Evolutionary conservation across 768 basidiomycete genomes (phyloP), one percentile per base, ranked within the genome.

Genomic region (Mycena maculata): DNA sequence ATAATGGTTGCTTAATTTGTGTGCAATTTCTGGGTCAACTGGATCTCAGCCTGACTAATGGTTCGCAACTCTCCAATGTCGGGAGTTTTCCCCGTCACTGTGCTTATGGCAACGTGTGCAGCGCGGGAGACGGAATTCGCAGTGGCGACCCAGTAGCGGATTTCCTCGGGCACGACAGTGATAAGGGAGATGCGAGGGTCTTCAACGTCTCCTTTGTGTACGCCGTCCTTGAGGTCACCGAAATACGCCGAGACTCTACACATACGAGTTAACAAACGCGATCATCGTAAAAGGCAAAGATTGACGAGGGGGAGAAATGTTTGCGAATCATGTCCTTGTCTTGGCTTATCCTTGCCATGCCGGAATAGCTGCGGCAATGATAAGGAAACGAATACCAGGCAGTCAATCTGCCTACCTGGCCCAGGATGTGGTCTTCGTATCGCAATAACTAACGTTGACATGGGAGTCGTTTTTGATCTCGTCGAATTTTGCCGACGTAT

Each of bases 171-270:
- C 57, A 90, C 77, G 59, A 98, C 86, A 76, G 94, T 88, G 69
- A 97, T 93, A 38, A 93, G 76, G 9, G 89, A 85, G 4, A 98
- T 85, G 27, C 95, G 87, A 1, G 95, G 93, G 69, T 97, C 96
- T 12, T 84, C 80, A 31, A 84, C 84, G 71, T 91, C 87, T n/a
- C 95, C 95, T 72, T 88, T 90, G 77, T 96, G 95, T 8, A 91
- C 80, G 20, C 92, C 93, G 69, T 97, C 95, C 33, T 90, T 90
- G 60, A 96, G 82, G 74, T 97, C 91, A 39, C 93, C 94, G 72
- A 96, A 96, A 85, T 94, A 98, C 0, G 90, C 91, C 11, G 85
- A 76, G 33, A 87, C 82, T 3, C 91, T 93, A 52, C 23, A 7
- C 15, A 52, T 11, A 1, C 57, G 2, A 48, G 69, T 71, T 41